Evolutionary conservation across 805 yeast species (phyloP), one percentile per base, ranked within the genome.

Genomic region (Cyberlindnera samutprakarnensis): DNA sequence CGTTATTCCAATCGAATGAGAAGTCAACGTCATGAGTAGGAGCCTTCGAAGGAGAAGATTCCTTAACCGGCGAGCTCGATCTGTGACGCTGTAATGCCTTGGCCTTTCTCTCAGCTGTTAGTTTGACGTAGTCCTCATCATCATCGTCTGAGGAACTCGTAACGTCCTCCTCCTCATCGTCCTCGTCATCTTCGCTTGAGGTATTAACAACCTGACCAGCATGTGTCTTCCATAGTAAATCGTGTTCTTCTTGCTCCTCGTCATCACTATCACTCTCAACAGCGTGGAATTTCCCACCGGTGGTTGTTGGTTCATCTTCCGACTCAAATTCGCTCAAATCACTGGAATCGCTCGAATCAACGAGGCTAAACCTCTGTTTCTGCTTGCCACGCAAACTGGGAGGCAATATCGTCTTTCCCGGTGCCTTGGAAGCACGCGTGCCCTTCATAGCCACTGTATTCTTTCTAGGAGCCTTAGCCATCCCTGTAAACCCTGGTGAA

Each of bases 91-190:
- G 68, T 64, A 72, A 59, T 1, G 75, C 65, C 38, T 59, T 66
- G 23, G 72, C 72, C 56, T 79, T 74, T 39, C 75, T 64, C 51
- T 78, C 80, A 8, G 79, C 82, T 22, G 83, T 81, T 38, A 82
- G 56, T 51, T 71, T 72, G 12, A 81, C 83, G 51, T 78, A 79
- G 56, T 82, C 90, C 3, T 80, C 75, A 43, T 74, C 76, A 23
- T 76, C 85, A 44, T 76, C 85, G 44, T 73, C 79, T 0, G 79
- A 72, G 9, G 77, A 70, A 23, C 64, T 62, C 14, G 64, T 66
- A 22, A 56, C 63, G 13, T 55, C 66, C 6, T 54, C 60, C 11
- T 55, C 65, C 14, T 56, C 64, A 9, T 55, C 62, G 7, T 49
- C 57, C 12, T 37, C 35, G 8, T 46, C 57, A 30, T 56, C 61